Evolutionary conservation across 225 moss, liverwort and hornwort genomes (phyloP), one percentile per base, ranked within the genome.

Genomic region (Marchantia polymorpha): DNA sequence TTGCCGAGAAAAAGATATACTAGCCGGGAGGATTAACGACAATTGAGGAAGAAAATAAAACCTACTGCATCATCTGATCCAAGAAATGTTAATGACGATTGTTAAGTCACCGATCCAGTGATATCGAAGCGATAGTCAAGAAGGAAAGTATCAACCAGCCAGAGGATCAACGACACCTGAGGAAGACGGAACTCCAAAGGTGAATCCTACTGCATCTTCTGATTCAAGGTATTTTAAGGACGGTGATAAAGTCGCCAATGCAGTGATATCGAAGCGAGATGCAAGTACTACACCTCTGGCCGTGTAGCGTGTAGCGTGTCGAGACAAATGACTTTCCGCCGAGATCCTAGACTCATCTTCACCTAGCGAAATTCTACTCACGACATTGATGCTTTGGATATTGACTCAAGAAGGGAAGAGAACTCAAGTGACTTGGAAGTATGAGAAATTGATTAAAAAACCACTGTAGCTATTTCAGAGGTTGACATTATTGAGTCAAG

Each of bases 341-440:
- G 96, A 96, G 82, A 89, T 87, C 23, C 84, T 89, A 6, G 91
- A 96, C 85, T 89, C 88, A 58, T 76, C 81, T 19, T 90, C 91
- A 58, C 87, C 88, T 52, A 89, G 82, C 29, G 90, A 86, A 25
- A 76, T 89, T 14, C 81, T 39, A 39, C 39, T 39, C 39, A 39
- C 3, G 39, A 39, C 39, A 39, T 5, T 39, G 5, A 39, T 77
- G 9, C 75, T 61, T 71, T 81, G 50, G 85, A n/a, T n/a, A n/a
- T n/a, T n/a, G n/a, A 81, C 64, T 59, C 61, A 20, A 81, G 79
- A 61, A 78, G 75, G 39, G 88, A 71, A 80, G 92, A 92, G 48
- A 91, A 89, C 82, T 10, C 72, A 75, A 90, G 85, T 69, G 90
- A 85, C 56, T 83, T 68, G n/a, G 91, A 88, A 72, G 70, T 73